These are phyloP conservation scores for Linum lewisii DNA, from an alignment of 345 rosid species.

Conservation along the genomic window DNA sequence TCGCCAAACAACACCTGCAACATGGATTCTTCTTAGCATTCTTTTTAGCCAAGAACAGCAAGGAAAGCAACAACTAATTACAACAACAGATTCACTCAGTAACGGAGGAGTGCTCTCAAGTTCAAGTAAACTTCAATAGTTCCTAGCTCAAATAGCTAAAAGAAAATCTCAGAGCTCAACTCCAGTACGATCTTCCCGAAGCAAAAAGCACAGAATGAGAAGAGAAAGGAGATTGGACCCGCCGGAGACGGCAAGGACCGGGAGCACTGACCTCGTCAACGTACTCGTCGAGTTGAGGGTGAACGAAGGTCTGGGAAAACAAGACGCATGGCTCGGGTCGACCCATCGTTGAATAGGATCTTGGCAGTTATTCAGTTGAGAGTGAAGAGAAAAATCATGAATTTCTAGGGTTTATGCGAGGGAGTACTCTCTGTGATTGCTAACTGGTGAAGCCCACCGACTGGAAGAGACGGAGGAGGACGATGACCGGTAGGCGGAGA, in stretches of 20 bases:
- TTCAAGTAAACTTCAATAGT: neutral
- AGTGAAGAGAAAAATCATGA: neutral
- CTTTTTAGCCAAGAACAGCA: neutral
- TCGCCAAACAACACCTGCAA: slow-evolving; percentile 85
- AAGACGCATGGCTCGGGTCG: slow-evolving; percentile 90
- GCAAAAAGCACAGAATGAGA: neutral
- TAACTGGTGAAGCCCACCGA: neutral
- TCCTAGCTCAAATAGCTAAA: neutral
- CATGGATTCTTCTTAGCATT: neutral
- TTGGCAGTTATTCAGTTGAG: neutral
- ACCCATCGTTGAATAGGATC: slow-evolving; percentile 33
- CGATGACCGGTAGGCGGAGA: too few relatives aligned
- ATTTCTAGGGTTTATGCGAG: neutral
- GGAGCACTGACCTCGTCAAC: slow-evolving; percentile 68
- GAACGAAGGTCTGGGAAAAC: slow-evolving; percentile 89
- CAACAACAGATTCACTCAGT: slow-evolving; percentile 5
- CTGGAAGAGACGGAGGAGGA: neutral
- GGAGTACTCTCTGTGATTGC: neutral
- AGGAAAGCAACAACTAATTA: neutral
- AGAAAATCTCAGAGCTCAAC: neutral
- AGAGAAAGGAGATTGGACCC: neutral
- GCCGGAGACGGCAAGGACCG: neutral
- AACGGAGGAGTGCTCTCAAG: slow-evolving; percentile 1
- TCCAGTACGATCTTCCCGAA: neutral
- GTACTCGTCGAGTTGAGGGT: slow-evolving; percentile 89